Conservation (phyloP, 2,329 filamentous ascomycete genomes). For the Colletotrichum sp. region DNA sequence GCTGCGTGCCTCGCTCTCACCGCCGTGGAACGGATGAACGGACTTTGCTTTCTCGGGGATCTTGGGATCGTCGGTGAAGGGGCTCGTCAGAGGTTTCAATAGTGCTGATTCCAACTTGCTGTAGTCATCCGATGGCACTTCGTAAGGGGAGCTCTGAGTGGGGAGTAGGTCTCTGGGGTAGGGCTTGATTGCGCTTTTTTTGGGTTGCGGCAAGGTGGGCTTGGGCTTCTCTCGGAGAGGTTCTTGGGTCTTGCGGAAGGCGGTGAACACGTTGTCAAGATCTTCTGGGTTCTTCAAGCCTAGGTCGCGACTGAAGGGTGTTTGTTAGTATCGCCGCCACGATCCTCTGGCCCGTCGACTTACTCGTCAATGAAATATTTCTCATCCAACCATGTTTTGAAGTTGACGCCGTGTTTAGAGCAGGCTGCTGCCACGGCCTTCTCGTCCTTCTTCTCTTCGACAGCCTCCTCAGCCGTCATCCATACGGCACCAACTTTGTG, state of each 20-base stretch:
- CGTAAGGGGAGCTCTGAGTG: slow-evolving; percentile 65
- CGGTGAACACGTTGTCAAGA: slow-evolving; percentile 77
- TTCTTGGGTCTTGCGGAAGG: slow-evolving; percentile 75
- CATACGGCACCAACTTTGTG: slow-evolving; percentile 68
- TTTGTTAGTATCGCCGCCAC: slow-evolving; percentile 23
- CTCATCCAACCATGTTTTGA: slow-evolving; percentile 73
- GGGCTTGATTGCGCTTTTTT: slow-evolving; percentile 57
- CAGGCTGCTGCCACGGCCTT: slow-evolving; percentile 58
- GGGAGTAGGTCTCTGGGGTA: slow-evolving; percentile 60
- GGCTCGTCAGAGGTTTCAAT: slow-evolving; percentile 59
- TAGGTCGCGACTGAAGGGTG: slow-evolving; percentile 64
- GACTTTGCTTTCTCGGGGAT: slow-evolving; percentile 59
- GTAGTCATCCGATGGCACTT: slow-evolving; percentile 58
- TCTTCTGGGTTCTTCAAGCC: slow-evolving; percentile 61
- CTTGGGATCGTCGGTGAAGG: slow-evolving; percentile 55
- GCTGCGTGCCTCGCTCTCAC: slow-evolving; percentile 64
- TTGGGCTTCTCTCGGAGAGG: slow-evolving; percentile 72
- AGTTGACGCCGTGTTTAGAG: slow-evolving; percentile 57
- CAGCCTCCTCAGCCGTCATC: slow-evolving; percentile 75
- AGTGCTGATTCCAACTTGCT: slow-evolving; percentile 60
- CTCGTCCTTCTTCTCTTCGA: slow-evolving; percentile 73
- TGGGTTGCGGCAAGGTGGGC: slow-evolving; percentile 56
- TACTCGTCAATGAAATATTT: slow-evolving; percentile 84
- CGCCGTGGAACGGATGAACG: slow-evolving; percentile 72
- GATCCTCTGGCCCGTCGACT: slow-evolving; percentile 35